Base-by-base conservation (phyloP, 176 grass and related monocot genomes). In the Musa acuminata region DNA sequence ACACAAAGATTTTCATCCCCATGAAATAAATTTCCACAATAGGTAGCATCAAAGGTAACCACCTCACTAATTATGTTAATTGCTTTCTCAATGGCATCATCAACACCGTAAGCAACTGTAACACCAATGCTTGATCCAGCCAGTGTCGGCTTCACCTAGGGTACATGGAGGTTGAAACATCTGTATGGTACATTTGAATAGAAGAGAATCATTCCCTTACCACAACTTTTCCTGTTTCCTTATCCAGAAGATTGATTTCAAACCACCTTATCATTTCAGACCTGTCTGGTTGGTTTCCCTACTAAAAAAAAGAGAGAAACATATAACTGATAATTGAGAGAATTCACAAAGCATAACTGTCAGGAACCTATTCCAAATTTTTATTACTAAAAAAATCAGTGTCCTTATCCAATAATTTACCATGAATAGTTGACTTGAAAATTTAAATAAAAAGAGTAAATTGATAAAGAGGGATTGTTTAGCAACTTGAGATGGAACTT, bases 61-160 rank as follows among this genome's bases (percentile, higher is more conserved):
- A 92, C 90, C 84, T 87, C 83, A 23, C 72, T 87, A 83, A 98
- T 91, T 80, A 97, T 86, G 71, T 75, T 78, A 53, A 88, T 65
- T 9, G 90, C 89, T 84, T 97, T 93, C 77, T 78, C 58, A 72
- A 87, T 83, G 79, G 94, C 85, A 13, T 97, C 94, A 54, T 87
- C 85, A 84, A 63, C 79, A 82, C 90, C 94, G 87, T 83, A 83
- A 53, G 94, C 90, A 19, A 93, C 80, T 80, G 80, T 83, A 75
- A 98, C 86, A 16, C 94, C 87, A 72, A 93, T 91, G 74, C 94
- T 98, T 77, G 94, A 98, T 79, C 94, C 94, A 69, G 90, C 85
- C 63, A 80, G 90, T 17, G 90, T 89, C 70, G 90, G 94, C 82
- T 98, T 98, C 19, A 90, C 89, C 89, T 96, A 69, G 58, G 57